Evolutionary conservation across 2,329 filamentous ascomycete species (phyloP), one percentile per base, ranked within the genome.

Genomic region (Clarireedia sp.): DNA sequence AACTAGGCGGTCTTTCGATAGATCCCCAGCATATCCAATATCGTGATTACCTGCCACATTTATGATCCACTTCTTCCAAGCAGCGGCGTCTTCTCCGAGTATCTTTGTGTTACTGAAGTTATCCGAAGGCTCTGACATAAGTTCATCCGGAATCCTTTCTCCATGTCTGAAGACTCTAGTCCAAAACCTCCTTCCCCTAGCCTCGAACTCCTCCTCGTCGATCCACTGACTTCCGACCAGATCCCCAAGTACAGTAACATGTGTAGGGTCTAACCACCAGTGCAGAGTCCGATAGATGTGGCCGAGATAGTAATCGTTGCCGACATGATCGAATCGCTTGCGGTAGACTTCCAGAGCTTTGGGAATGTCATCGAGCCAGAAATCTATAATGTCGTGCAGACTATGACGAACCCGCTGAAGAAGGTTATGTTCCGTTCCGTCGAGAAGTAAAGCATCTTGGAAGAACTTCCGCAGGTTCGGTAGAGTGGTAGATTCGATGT

Each of bases 181-280:
- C 92, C 92, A 96, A 73, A 86, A 96, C 40, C 92, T 76, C 63
- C 74, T 72, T 16, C 83, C 86, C 40, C 94, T 81, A 58, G 76
- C 75, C 58, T 82, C 78, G 68, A 99, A 99, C 71, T 99, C 94
- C 29, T 78, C 80, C 67, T 96, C 85, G 50, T 80, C 80, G 59
- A 99, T 87, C 94, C 94, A 99, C 70, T 99, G 94, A 66, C 90
- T 96, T 9, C 94, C 94, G 9, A 99, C 75, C 57, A 99, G 75
- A 69, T 99, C 94, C 3, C 94, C 94, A 3, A 99, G 76, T 0
- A 97, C 90, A 0, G 87, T 84, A 19, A 94, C 82, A 69, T 99
- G 94, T 0, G 89, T 95, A 8, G 94, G 94, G 16, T 76, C 74
- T 0, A 87, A 81, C 86, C 88, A 95, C 89, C 90, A 95, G 62